Base-by-base conservation (phyloP, 208 protist species). In the Angomonas ambiguus region DNA sequence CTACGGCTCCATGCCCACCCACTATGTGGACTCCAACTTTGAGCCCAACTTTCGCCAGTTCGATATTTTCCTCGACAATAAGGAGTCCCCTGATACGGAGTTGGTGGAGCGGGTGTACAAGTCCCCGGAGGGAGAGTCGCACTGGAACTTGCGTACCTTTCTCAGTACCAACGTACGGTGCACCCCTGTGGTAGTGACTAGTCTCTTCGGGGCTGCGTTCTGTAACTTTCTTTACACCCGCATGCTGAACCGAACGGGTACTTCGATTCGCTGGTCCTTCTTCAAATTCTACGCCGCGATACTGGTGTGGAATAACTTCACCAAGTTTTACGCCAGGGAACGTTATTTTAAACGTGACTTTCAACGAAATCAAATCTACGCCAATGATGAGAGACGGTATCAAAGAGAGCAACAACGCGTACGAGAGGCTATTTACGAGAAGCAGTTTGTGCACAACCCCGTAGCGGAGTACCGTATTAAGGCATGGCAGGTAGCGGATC, bases 1-100 rank as follows among this genome's bases (percentile, higher is more conserved):
- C 71, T 82, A 92, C 60, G 85, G 88, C 57, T 92, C 85, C n/a
- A 74, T 95, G 22, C 83, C 88, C 11, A 86, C 85, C 28, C 69
- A 72, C 35, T 69, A 64, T 13, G 75, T 80, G 11, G 88, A 95
- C 71, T 87, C 67, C 68, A 62, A 79, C 51, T 92, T 91, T 51
- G 76, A 87, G 65, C 85, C 88, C 20, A 95, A 95, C 72, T 95
- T 95, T 51, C 79, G 88, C 13, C 88, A 95, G 16, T 95, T 95
- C 51, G 88, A 95, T 58, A 91, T 95, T 62, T 91, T 90, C 28
- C 62, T 92, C 25, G 82, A 88, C 59, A 84, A 84, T 57, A 85
- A 68, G 32, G 83, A 91, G 45, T 75, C 87, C 35, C 88, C 88
- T 0, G 76, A 85, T 62, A 77, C 74, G 55, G 71, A 65, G 0